Base-by-base conservation (phyloP, 441 rosid species). In the Viola pubescens region DNA sequence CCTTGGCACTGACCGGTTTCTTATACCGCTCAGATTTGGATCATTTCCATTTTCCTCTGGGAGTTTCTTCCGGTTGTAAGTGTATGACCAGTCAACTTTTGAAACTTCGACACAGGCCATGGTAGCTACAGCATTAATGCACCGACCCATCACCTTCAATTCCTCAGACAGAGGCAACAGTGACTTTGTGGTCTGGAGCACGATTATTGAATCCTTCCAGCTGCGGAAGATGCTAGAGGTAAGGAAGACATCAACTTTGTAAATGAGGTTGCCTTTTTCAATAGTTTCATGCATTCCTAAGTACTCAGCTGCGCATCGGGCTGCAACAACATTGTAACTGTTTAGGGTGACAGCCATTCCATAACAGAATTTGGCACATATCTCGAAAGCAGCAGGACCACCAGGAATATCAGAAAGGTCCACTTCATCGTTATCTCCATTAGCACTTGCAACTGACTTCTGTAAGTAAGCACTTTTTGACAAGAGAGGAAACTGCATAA, bases 161-260 rank as follows among this genome's bases (percentile, higher is more conserved):
- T 84, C 96, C 69, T 84, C 91, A 0, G 89, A 70, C 37, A 80
- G 60, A 1, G 91, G 85, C 58, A 75, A 63, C 61, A 82, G 62
- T 1, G 82, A 62, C 66, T 73, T 79, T 1, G 91, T 77, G 16
- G 83, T 80, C 63, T 84, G 91, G 64, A 89, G 84, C 66, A 77
- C 83, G 46, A 83, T 81, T 74, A 89, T 81, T 0, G 94, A 86
- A 76, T 89, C 96, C 70, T 89, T 89, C 96, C 96, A 89, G 75
- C 94, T 80, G 54, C 75, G 84, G 50, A 80, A 89, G 50, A 86
- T 74, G 71, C 91, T 80, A 2, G 89, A 73, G 75, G 66, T 81
- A 51, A 86, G 86, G 66, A 89, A 89, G 61, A 89, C 86, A 52
- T 89, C 89, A n/a, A 84, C 75, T 73, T 89, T 86, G 79, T 83